Conservation (phyloP, 1,284 basidiomycete genomes). For the Cryptococcus deneoformans region DNA sequence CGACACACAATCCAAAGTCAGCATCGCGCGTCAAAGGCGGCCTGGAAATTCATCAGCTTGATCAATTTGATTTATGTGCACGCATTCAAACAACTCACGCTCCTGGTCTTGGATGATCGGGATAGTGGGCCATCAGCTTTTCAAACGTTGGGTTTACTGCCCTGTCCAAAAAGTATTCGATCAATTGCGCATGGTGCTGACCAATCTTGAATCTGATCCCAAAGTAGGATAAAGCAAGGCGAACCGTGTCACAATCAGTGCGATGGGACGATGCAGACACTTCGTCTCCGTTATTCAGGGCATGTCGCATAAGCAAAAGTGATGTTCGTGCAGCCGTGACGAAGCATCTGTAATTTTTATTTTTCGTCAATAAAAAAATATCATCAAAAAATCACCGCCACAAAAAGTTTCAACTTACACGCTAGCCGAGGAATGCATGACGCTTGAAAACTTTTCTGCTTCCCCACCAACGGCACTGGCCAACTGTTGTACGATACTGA, state of each 20-base stretch:
- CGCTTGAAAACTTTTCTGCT: slow-evolving; percentile 21
- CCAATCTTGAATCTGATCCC: slow-evolving; percentile 43
- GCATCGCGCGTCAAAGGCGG: slow-evolving; percentile 27
- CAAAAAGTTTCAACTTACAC: slow-evolving; percentile 22
- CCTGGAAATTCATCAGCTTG: slow-evolving; percentile 5
- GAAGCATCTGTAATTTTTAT: slow-evolving; percentile 29
- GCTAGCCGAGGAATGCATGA: slow-evolving; percentile 42
- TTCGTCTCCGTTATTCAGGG: slow-evolving; percentile 34
- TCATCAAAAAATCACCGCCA: neutral
- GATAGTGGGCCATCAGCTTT: slow-evolving; percentile 42
- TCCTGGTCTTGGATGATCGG: slow-evolving; percentile 42
- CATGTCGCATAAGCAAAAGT: slow-evolving; percentile 39
- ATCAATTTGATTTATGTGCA: neutral
- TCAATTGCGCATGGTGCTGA: slow-evolving; percentile 44
- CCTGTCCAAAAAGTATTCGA: slow-evolving; percentile 47
- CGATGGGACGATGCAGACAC: slow-evolving; percentile 26
- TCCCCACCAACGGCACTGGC: slow-evolving; percentile 17
- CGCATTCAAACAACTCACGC: slow-evolving; percentile 19
- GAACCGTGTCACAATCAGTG: slow-evolving; percentile 36
- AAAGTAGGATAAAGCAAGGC: slow-evolving; percentile 34
- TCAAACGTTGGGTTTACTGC: slow-evolving; percentile 38
- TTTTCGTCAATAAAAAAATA: neutral
- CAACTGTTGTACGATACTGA: slow-evolving; percentile 40
- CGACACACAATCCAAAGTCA: slow-evolving; percentile 35
- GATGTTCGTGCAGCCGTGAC: slow-evolving; percentile 40